Percentiles rank a stretch among this genome's conserved stretches.
phyloP scores from a whole-genome alignment of 495 filamentous ascomycete genomes.

The Annulohypoxylon nitens region DNA sequence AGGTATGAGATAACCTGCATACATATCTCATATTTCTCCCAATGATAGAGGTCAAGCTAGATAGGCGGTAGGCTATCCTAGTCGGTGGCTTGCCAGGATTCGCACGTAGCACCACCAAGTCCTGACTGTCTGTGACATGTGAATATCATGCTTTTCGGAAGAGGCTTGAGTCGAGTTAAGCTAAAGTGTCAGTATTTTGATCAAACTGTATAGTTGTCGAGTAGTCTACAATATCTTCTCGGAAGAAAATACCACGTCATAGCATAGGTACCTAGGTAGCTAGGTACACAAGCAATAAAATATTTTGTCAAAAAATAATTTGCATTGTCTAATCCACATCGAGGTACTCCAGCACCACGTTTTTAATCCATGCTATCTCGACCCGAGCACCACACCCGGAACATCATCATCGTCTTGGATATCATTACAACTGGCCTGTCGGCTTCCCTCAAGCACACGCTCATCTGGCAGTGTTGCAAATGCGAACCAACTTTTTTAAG shows the following conservation, averaged over 20 bases:
- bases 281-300: neutral
- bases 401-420: constrained; percentile 45
- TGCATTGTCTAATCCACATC: constrained; percentile 48
- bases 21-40: neutral
- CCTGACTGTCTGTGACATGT: neutral
- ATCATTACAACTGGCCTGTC: constrained; percentile 32
- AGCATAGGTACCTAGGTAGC: no score
- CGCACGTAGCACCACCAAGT: neutral
- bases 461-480: constrained; percentile 21
- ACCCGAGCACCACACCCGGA: constrained; percentile 34
- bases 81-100: neutral
- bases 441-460: constrained; percentile 14
- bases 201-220: no score
- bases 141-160: neutral
- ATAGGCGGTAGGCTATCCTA: neutral
- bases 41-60: neutral
- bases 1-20: neutral
- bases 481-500: constrained; percentile 8
- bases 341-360: constrained; percentile 41
- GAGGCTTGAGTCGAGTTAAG: neutral
- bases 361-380: constrained; percentile 41
- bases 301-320: constrained; percentile 42
- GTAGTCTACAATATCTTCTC: no score
- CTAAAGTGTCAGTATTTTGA: no score
- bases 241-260: no score